These are phyloP conservation scores for Candida methanosorbosa DNA, from an alignment of 805 yeast species.

Conservation along the genomic window DNA sequence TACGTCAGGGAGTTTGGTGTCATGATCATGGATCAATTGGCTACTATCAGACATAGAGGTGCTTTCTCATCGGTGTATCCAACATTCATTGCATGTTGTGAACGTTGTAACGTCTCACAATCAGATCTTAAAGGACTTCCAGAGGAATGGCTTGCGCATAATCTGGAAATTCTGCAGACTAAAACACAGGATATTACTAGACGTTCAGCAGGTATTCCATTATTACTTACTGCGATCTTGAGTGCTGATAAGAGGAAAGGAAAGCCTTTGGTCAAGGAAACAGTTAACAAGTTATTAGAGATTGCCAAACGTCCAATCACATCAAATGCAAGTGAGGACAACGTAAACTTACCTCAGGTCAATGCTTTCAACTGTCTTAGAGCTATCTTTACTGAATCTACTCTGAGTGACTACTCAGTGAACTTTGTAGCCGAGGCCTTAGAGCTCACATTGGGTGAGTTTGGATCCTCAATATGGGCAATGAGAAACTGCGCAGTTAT, in stretches of 20 bases:
- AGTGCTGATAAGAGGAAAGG: conserved; percentile 27
- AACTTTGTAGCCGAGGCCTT: conserved; percentile 50
- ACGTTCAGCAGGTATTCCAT: conserved; percentile 90
- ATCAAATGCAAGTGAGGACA: conserved; percentile 29
- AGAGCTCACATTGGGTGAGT: conserved; percentile 49
- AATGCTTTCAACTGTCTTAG: conserved; percentile 86
- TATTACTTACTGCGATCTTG: conserved; percentile 65
- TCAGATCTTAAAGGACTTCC: conserved; percentile 32
- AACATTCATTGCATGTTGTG: conserved; percentile 60
- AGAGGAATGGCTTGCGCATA: conserved; percentile 49
- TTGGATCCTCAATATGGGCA: conserved; percentile 71
- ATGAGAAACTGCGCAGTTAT: conserved; percentile 87
- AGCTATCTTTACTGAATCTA: conserved; percentile 64
- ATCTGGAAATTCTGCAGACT: conserved; percentile 38
- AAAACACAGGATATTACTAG: conserved; percentile 68
- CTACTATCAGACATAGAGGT: conserved; percentile 78
- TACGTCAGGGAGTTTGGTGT: conserved; percentile 36
- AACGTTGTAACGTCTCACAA: conserved; percentile 32
- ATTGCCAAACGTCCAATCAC: conserved; percentile 47
- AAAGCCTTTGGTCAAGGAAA: conserved; percentile 32
- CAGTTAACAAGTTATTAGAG: conserved; percentile 42
- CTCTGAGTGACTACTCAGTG: conserved; percentile 44
- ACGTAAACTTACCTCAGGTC: conserved; percentile 79
- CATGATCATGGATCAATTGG: conserved; percentile 54
- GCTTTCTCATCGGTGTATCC: conserved; percentile 88